Conservation (phyloP, 2,329 filamentous ascomycete species). For the Diaporthe helianthi region DNA sequence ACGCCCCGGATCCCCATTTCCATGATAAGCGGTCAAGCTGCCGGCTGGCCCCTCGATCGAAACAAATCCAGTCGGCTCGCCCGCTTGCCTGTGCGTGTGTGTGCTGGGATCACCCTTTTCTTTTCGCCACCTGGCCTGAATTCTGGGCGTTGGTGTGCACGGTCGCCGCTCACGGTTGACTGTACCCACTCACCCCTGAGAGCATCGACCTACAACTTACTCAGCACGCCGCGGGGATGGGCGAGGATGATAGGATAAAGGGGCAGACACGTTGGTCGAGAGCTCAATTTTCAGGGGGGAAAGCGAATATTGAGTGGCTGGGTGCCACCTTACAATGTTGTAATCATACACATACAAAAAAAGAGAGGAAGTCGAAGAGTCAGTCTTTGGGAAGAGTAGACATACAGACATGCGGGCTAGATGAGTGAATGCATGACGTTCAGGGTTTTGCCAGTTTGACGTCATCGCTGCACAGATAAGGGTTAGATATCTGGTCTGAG, state of each 20-base stretch:
- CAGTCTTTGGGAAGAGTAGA: background rate
- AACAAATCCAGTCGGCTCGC: background rate
- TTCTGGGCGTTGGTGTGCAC: too few species aligned
- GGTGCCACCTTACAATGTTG: slow-evolving; percentile 1
- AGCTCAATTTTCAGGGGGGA: background rate
- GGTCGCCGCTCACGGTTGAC: too few species aligned
- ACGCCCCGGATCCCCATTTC: background rate
- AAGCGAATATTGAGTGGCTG: background rate
- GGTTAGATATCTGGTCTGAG: background rate
- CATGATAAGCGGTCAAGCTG: background rate
- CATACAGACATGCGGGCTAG: too few species aligned
- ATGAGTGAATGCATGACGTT: too few species aligned
- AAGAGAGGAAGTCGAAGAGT: background rate
- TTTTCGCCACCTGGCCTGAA: slow-evolving; percentile 7
- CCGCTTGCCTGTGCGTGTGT: background rate
- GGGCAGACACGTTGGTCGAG: background rate
- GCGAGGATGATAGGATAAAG: background rate
- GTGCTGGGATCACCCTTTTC: background rate
- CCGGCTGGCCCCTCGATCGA: background rate
- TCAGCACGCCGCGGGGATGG: background rate
- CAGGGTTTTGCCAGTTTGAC: background rate
- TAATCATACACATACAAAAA: slow-evolving; percentile 10
- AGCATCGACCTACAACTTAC: background rate
- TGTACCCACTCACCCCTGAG: slow-evolving; percentile 8
- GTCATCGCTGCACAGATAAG: slow-evolving; percentile 5